Percentiles rank a stretch among this genome's conserved stretches.
Evolutionary conservation across 768 basidiomycete species (phyloP).

Genomic region (Amanita polypyramis): DNA sequence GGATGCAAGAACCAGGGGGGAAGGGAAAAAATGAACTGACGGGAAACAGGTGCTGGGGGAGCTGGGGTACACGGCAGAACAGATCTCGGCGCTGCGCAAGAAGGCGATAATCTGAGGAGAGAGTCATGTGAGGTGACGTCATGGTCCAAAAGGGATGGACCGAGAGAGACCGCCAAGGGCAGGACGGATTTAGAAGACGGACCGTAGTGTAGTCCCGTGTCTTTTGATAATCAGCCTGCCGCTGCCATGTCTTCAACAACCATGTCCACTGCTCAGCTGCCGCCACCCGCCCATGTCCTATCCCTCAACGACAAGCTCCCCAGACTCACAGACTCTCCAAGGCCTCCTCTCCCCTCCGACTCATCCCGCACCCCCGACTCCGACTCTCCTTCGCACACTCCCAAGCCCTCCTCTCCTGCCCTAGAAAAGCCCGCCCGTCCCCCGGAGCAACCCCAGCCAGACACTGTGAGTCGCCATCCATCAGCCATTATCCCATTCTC

Average conservation of each 20-base stretch:
- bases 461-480: neutral
- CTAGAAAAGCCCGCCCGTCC: neutral
- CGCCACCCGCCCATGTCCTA: neutral
- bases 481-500: neutral
- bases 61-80: slow-evolving; percentile 23
- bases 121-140: slow-evolving; percentile 11
- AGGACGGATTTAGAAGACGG: slow-evolving; percentile 12
- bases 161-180: slow-evolving; percentile 3
- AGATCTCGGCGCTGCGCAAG: slow-evolving; percentile 32
- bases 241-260: slow-evolving; percentile 8
- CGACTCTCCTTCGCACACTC: neutral
- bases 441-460: neutral
- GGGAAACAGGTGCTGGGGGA: slow-evolving; percentile 28
- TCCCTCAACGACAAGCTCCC: slow-evolving; percentile 7
- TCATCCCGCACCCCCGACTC: slow-evolving; percentile 3
- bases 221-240: slow-evolving; percentile 16
- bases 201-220: slow-evolving; percentile 12
- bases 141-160: slow-evolving; percentile 7
- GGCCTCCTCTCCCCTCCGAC: slow-evolving; percentile 4
- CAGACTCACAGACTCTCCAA: neutral
- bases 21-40: neutral
- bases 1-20: slow-evolving; percentile 6
- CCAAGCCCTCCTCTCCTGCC: neutral
- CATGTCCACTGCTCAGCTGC: slow-evolving; percentile 7
- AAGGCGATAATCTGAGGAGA: slow-evolving; percentile 23